These are phyloP conservation scores for Xylariaceae sp. DNA, from an alignment of 2,329 filamentous ascomycete species.

Conservation along the genomic window DNA sequence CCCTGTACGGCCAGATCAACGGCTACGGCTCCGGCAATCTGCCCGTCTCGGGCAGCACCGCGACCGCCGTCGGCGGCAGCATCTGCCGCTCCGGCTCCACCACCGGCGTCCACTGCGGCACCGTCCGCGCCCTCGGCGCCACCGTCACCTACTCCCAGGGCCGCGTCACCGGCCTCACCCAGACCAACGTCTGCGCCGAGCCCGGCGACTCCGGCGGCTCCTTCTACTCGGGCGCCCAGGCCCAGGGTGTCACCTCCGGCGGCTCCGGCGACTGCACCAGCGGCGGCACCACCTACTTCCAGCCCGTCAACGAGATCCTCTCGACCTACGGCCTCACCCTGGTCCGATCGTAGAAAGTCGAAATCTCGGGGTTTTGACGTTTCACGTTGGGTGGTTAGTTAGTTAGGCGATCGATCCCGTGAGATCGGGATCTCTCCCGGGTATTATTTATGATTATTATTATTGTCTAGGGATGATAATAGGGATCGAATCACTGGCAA, in stretches of 20 bases:
- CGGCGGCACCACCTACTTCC: conserved; percentile 37
- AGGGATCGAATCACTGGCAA: no score
- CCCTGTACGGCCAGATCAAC: conserved; percentile 30
- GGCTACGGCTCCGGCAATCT: conserved; percentile 32
- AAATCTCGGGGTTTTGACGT: no score
- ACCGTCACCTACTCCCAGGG: conserved; percentile 36
- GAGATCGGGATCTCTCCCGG: no score
- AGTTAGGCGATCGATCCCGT: no score
- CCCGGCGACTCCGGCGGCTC: conserved; percentile 38
- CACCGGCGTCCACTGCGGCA: conserved; percentile 36
- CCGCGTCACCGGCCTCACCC: conserved; percentile 36
- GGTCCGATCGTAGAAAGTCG: conserved; percentile 20
- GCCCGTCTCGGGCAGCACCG: conserved; percentile 35
- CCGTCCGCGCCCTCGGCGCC: conserved; percentile 31
- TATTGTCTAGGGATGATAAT: no score
- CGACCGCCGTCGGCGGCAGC: conserved; percentile 30
- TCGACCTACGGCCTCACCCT: conserved; percentile 33
- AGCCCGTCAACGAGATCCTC: conserved; percentile 37
- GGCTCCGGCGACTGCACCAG: conserved; percentile 34
- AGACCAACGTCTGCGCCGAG: conserved; percentile 37
- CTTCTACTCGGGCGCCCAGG: conserved; percentile 36
- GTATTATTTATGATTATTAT: no score
- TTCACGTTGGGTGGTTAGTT: no score
- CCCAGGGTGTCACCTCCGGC: conserved; percentile 39
- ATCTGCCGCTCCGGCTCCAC: conserved; percentile 40